Percentiles rank a stretch among this genome's conserved stretches.
Evolutionary conservation across 2,329 filamentous ascomycete species (phyloP).

Genomic region (Arthrobotrys conoides): DNA sequence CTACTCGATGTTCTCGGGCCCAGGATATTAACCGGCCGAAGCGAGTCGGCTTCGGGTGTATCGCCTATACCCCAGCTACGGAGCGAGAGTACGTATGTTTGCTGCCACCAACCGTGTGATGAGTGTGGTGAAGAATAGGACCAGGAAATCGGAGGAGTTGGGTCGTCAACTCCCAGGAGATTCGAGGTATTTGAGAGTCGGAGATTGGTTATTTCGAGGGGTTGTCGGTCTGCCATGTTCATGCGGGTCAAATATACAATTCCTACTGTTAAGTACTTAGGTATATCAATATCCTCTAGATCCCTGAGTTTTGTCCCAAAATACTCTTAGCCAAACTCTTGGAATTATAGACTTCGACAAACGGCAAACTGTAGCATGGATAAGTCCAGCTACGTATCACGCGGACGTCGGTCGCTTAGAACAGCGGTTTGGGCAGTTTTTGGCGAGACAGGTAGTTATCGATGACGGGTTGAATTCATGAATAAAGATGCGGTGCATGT

Average conservation of each 20-base stretch:
- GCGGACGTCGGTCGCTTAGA: no score
- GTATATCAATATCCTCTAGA: no score
- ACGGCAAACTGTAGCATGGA: no score
- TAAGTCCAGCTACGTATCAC: no score
- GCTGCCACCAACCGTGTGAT: constrained; percentile 41
- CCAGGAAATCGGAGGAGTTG: constrained; percentile 45
- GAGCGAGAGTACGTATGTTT: constrained; percentile 36
- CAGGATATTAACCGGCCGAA: background rate
- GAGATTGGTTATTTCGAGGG: constrained; percentile 42
- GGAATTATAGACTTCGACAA: no score
- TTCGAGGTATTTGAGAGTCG: constrained; percentile 48
- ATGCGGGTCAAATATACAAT: background rate
- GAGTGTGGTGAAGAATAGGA: constrained; percentile 38
- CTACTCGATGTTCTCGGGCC: constrained; percentile 11
- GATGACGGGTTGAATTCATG: no score
- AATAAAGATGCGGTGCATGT: no score
- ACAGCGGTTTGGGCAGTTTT: no score
- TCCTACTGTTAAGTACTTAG: no score
- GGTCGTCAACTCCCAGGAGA: constrained; percentile 33
- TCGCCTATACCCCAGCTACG: background rate
- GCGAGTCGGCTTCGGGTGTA: background rate
- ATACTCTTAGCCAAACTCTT: no score
- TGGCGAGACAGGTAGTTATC: no score
- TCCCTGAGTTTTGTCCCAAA: no score
- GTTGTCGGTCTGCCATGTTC: background rate